Conservation (phyloP, 2,329 filamentous ascomycete genomes). For the Hirsutella thompsonii region DNA sequence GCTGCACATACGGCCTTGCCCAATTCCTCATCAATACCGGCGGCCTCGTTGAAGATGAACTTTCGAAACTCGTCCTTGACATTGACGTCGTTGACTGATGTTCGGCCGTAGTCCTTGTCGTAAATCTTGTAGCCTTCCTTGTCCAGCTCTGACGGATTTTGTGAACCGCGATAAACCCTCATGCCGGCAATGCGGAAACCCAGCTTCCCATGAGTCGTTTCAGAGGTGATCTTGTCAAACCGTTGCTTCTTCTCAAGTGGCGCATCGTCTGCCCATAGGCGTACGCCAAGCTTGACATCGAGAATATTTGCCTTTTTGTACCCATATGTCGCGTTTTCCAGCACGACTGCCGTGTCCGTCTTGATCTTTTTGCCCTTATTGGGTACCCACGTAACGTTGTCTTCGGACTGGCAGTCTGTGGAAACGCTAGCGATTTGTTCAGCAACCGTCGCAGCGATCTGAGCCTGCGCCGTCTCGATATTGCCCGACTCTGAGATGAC, state of each 20-base stretch:
- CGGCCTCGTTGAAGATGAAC: constrained; percentile 44
- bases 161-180: constrained; percentile 46
- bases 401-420: constrained; percentile 3
- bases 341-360: constrained; percentile 68
- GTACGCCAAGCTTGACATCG: constrained; percentile 80
- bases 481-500: constrained; percentile 25
- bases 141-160: constrained; percentile 36
- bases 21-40: constrained; percentile 45
- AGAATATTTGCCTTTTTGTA: constrained; percentile 81
- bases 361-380: constrained; percentile 48
- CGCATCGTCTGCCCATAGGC: constrained; percentile 72
- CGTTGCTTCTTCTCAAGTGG: constrained; percentile 43
- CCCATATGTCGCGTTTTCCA: constrained; percentile 72
- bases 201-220: constrained; percentile 46
- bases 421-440: constrained; percentile 16
- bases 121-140: constrained; percentile 45
- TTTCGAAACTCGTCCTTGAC: constrained; percentile 38
- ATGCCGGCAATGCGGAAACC: constrained; percentile 55
- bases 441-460: constrained; percentile 18
- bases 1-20: constrained; percentile 40
- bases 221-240: constrained; percentile 44
- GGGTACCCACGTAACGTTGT: constrained; percentile 29
- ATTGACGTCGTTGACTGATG: constrained; percentile 37
- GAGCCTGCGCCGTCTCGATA: constrained; percentile 18
- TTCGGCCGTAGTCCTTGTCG: constrained; percentile 49